Evolutionary conservation across 768 basidiomycete genomes (phyloP), one percentile per base, ranked within the genome.

Genomic region (Auricularia heimuer): DNA sequence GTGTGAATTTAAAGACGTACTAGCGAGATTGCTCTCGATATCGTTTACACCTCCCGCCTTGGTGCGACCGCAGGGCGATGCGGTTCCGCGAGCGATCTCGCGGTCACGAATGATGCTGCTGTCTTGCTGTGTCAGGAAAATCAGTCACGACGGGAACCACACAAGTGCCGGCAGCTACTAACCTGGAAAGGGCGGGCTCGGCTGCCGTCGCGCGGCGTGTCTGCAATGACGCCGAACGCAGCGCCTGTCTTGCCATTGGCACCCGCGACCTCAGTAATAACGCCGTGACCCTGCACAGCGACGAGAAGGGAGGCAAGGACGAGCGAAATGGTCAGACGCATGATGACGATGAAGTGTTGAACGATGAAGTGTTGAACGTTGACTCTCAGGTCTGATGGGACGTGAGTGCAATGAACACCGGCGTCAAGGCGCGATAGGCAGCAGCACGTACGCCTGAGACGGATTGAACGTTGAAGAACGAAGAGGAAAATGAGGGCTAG

Each of bases 131-230:
- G 37, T 29, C 47, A 3, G 54, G 33, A 29, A 8, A 12, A 10
- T 60, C 29, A 60, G 34, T 33, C 56, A 18, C n/a, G 8, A 18
- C n/a, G 54, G 18, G 11, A 54, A 8, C 39, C 12, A 14, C 8
- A 42, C 12, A 42, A 2, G 39, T 42, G 54, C 18, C 54, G 29
- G 10, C 54, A 18, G 29, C 29, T 54, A 18, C 29, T n/a, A 29
- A 60, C 56, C 66, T 74, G 71, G 68, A 74, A 74, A 3, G 73
- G 73, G 60, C 71, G 67, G 37, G 69, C 68, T 29, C 66, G 67
- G 24, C 71, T 71, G 16, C 73, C 73, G 37, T 69, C 67, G 45
- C 73, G 71, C 51, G 70, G 71, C 18, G 63, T 69, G 36, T 44
- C 45, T 36, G 66, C 63, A 56, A 64, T 64, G 54, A 73, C 70